Conservation (phyloP, 2,329 filamentous ascomycete species). For the Verticillium dahliae region DNA sequence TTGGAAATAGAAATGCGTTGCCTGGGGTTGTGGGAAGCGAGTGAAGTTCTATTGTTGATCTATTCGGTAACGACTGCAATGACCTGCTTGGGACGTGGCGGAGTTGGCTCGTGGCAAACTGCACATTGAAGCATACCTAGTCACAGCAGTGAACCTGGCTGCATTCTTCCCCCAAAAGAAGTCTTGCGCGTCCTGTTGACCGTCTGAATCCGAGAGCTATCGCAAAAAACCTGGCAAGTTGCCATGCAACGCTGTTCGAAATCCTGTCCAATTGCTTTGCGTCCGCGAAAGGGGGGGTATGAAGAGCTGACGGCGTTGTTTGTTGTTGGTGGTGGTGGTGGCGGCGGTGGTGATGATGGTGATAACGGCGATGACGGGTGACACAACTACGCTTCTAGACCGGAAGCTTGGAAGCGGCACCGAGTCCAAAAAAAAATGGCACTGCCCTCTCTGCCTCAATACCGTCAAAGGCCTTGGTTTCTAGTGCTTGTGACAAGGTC, state of each 20-base stretch:
- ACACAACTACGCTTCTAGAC: neutral
- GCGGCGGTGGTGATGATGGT: no score
- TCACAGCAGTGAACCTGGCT: neutral
- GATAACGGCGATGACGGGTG: neutral
- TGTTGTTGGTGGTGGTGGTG: neutral
- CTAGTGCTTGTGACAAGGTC: constrained; percentile 17
- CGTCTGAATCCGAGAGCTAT: neutral
- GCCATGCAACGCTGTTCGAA: neutral
- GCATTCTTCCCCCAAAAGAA: neutral
- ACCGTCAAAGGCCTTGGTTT: constrained; percentile 24
- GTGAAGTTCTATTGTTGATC: neutral
- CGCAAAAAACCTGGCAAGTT: neutral
- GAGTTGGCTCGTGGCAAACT: neutral
- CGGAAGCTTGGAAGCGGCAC: neutral
- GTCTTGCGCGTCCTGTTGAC: neutral
- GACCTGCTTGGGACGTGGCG: neutral
- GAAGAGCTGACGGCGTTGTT: neutral
- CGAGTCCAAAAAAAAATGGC: neutral
- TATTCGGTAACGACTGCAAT: neutral
- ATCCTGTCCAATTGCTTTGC: neutral
- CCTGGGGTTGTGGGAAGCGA: neutral
- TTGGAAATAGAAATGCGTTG: neutral
- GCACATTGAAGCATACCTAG: neutral
- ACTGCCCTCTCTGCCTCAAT: constrained; percentile 5
- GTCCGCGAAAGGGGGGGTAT: neutral